These are phyloP conservation scores for Ogataea saltuana DNA, from an alignment of 805 yeast genomes.

Conservation along the genomic window DNA sequence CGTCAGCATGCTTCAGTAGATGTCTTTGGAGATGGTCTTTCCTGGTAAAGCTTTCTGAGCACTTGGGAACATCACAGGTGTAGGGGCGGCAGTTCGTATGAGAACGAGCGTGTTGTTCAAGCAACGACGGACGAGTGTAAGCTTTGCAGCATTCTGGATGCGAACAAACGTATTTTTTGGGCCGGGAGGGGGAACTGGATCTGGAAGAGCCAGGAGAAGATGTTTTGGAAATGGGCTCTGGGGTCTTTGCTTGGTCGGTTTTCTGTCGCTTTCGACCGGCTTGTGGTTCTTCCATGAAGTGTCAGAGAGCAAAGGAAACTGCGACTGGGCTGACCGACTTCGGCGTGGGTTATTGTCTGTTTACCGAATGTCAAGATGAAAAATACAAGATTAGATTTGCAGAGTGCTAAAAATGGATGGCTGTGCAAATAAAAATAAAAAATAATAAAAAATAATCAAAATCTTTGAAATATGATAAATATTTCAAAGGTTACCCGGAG, in stretches of 20 bases:
- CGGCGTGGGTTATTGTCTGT: too few relatives aligned
- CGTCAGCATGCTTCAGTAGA: slow-evolving; percentile 55
- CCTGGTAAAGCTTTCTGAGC: slow-evolving; percentile 67
- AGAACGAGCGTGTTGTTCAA: slow-evolving; percentile 78
- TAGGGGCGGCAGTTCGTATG: slow-evolving; percentile 84
- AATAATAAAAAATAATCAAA: too few relatives aligned
- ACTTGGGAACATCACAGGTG: slow-evolving; percentile 53
- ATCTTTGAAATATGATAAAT: too few relatives aligned
- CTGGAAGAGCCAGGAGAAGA: slow-evolving; percentile 24
- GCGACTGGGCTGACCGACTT: too few relatives aligned
- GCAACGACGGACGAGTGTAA: slow-evolving; percentile 76
- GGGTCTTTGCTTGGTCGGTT: background rate
- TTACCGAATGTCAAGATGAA: too few relatives aligned
- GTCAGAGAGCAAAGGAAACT: too few relatives aligned
- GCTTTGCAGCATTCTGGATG: slow-evolving; percentile 70
- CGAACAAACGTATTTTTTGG: slow-evolving; percentile 64
- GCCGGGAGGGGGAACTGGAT: slow-evolving; percentile 45
- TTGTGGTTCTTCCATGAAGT: slow-evolving; percentile 1
- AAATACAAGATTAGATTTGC: too few relatives aligned
- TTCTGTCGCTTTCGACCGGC: background rate
- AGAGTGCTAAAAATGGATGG: too few relatives aligned
- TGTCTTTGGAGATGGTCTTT: slow-evolving; percentile 84
- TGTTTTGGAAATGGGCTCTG: slow-evolving; percentile 1
- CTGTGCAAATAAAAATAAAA: too few relatives aligned
- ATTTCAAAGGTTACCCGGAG: slow-evolving; percentile 6